Evolutionary conservation across 2,329 filamentous ascomycete species (phyloP), one percentile per base, ranked within the genome.

Genomic region (Diaporthe amygdali): DNA sequence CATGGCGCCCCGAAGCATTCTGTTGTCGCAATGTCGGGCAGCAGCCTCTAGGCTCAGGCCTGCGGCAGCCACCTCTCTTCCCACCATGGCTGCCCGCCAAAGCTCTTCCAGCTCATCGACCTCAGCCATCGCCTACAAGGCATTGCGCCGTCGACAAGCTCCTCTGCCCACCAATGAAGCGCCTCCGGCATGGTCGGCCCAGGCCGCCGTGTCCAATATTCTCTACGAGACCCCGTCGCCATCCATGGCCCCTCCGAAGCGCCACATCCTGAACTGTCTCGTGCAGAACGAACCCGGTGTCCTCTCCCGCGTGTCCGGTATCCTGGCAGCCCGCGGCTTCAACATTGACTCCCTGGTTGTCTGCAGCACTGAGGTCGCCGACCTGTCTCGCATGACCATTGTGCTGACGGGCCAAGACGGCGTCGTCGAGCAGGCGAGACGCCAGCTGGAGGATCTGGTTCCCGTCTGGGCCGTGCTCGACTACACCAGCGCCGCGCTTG

Each of bases 271-370:
- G 83, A 99, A 99, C 86, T 99, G 96, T 82, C 90, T 99, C 73
- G 96, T 99, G 73, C 96, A 99, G 84, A 99, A 99, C 85, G 96
- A 99, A 86, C 96, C 96, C 15, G 96, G 96, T 85, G 96, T 99
- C 70, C 88, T 99, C 71, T 98, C 96, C 66, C 95, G 96, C 72
- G 94, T 99, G 12, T 98, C 96, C 1, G 96, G 96, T 69, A 98
- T 99, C 79, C 88, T 99, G 41, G 96, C 96, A 15, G 96, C 96
- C 52, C 91, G 96, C 71, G 96, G 96, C 75, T 99, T 99, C 91
- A 99, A 99, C 87, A 99, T 99, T 79, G 96, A 99, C 88, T 97
- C 94, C 68, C 87, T 99, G 74, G 96, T 99, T 69, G 96, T 99
- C 73, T 99, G 96, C 87, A 96, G 94, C 83, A 99, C 96, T 74